These are phyloP conservation scores for Aspergillus texensis DNA, from an alignment of 2,329 filamentous ascomycete genomes.

Conservation along the genomic window DNA sequence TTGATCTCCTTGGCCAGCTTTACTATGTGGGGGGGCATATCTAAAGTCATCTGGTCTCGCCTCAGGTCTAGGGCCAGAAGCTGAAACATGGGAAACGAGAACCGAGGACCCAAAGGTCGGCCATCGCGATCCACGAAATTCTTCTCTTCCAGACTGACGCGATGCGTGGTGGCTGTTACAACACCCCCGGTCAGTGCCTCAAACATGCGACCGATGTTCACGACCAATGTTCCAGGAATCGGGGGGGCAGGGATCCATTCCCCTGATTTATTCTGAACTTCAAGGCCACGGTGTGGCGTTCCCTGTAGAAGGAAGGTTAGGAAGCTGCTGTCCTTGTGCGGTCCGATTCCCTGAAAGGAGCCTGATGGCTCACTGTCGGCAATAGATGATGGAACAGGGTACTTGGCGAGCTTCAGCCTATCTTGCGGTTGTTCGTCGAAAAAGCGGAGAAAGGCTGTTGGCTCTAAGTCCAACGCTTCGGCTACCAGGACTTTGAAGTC, in stretches of 20 bases:
- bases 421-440: constrained; percentile 18
- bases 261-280: constrained; percentile 46
- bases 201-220: constrained; percentile 42
- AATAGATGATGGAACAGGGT: constrained; percentile 16
- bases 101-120: background rate
- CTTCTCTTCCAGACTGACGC: constrained; percentile 14
- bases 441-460: constrained; percentile 17
- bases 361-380: too few species aligned
- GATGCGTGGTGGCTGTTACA: constrained; percentile 26
- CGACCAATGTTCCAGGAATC: constrained; percentile 43
- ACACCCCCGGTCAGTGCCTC: constrained; percentile 24
- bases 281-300: constrained; percentile 35
- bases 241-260: constrained; percentile 45
- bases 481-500: too few species aligned
- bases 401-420: constrained; percentile 33
- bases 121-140: background rate
- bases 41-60: background rate
- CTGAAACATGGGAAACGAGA: background rate
- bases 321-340: constrained; percentile 49
- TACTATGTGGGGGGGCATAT: too few species aligned
- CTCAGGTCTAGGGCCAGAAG: background rate
- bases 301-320: constrained; percentile 49
- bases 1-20: too few species aligned
- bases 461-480: constrained; percentile 17
- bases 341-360: constrained; percentile 10